Base-by-base conservation (phyloP, 352 stramenopile species). In the Globisporangium ultimum region DNA sequence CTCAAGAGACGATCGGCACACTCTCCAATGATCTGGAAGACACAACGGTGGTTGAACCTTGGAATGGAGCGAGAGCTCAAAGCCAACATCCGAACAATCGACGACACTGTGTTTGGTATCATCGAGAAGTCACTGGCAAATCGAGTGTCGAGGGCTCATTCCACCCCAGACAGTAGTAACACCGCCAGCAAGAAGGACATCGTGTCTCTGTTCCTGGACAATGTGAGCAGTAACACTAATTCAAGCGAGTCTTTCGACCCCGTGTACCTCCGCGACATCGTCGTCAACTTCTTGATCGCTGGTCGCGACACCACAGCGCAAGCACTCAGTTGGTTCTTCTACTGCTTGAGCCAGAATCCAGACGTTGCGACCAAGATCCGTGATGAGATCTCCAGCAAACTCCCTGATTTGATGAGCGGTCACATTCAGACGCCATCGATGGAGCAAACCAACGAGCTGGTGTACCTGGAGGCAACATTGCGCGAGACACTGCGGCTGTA, bases 251-350 rank as follows among this genome's bases (percentile, higher is more conserved):
- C 43, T 1, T 70, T 76, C 42, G 68, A 79, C 32, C 62, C 67
- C 17, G 55, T 61, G 7, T 79, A 70, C 48, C 42, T 93, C 17
- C 80, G 80, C 28, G 80, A 93, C 59, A 71, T 94, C 13, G 74
- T 89, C 14, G 68, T 95, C 28, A 89, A 84, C 42, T 87, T 93
- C 60, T 50, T 95, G 9, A 69, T 95, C 48, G 82, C 82, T 54
- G 86, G 86, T n/a, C 70, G 84, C 12, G 84, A 95, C 63, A 89
- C 85, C 0, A 91, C n/a, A n/a, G n/a, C n/a, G n/a, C n/a, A n/a
- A n/a, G n/a, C n/a, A n/a, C n/a, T n/a, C n/a, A n/a, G n/a, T n/a
- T n/a, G n/a, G n/a, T n/a, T n/a, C n/a, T n/a, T n/a, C n/a, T n/a
- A n/a, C n/a, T n/a, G n/a, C n/a, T 78, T 94, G 1, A 66, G 40